These are phyloP conservation scores for Davidsoniella virescens DNA, from an alignment of 2,329 filamentous ascomycete species.

Conservation along the genomic window DNA sequence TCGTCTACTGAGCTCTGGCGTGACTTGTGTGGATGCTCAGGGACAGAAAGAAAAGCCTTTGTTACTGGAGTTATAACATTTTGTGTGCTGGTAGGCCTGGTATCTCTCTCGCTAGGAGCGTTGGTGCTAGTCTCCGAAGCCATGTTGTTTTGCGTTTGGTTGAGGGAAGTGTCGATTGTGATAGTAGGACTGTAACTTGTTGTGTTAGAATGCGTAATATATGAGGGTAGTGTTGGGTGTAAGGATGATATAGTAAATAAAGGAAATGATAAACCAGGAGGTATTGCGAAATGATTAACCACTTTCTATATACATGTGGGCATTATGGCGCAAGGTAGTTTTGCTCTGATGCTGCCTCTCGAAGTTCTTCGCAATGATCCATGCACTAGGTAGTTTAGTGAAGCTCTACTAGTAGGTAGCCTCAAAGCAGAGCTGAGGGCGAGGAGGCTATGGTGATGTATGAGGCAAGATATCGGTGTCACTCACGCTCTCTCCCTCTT, in stretches of 20 bases:
- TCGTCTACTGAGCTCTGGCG: constrained; percentile 55
- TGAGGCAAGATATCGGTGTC: too few relatives aligned
- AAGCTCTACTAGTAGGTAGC: too few relatives aligned
- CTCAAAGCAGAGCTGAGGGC: too few relatives aligned
- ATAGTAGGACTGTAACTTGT: constrained; percentile 30
- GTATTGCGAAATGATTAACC: background rate
- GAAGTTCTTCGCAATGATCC: too few relatives aligned
- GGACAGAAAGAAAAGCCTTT: constrained; percentile 46
- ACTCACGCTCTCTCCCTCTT: constrained; percentile 11
- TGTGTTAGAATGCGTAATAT: constrained; percentile 11
- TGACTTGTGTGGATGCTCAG: constrained; percentile 36
- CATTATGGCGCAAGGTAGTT: background rate
- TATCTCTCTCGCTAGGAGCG: constrained; percentile 30
- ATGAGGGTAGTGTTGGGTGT: too few relatives aligned
- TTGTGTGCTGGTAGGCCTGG: constrained; percentile 53
- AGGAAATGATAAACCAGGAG: background rate
- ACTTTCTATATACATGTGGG: background rate
- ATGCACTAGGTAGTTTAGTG: too few relatives aligned
- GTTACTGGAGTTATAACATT: constrained; percentile 48
- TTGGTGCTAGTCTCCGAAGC: constrained; percentile 24
- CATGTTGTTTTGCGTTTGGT: constrained; percentile 12
- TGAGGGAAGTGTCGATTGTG: constrained; percentile 34
- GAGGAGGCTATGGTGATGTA: too few relatives aligned
- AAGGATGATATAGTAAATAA: background rate
- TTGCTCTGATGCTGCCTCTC: too few relatives aligned